Evolutionary conservation across 148 eudicot species (phyloP).

Genomic region (Hydrangea macrophylla): DNA sequence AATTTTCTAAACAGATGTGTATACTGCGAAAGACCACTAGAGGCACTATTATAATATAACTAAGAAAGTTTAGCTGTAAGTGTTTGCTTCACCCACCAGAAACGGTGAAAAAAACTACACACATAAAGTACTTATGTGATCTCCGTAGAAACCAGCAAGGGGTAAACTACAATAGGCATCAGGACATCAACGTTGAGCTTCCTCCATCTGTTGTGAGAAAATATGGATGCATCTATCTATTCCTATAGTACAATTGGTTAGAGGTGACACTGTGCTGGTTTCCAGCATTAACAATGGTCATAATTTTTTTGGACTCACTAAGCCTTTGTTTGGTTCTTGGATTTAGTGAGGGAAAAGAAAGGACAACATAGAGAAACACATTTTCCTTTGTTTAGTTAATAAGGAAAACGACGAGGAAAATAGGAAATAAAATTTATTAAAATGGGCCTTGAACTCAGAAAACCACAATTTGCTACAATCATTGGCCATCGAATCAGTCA

Average conservation of each 20-base stretch:
- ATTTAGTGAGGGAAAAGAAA: too few species aligned
- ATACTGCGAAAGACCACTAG: neutral
- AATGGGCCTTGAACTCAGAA: too few species aligned
- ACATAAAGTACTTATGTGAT: neutral
- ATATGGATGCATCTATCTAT: neutral
- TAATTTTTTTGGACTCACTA: neutral
- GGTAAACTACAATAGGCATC: neutral
- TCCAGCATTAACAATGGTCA: neutral
- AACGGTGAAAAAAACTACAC: neutral
- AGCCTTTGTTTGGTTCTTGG: too few species aligned
- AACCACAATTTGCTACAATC: too few species aligned
- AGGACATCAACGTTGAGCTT: neutral
- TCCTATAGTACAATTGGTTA: neutral
- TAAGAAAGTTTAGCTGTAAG: neutral
- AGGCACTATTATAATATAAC: neutral
- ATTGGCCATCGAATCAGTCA: too few species aligned
- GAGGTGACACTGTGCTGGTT: neutral
- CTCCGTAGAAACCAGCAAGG: neutral
- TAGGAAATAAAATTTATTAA: too few species aligned
- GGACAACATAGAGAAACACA: too few species aligned
- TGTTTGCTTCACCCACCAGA: neutral
- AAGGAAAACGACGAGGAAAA: too few species aligned
- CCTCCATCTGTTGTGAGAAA: neutral
- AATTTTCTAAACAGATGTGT: neutral
- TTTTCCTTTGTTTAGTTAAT: too few species aligned